Percentiles rank a stretch among this genome's conserved stretches.
Evolutionary conservation across 2,329 filamentous ascomycete genomes (phyloP).

Genomic region (Sarocladiaceae sp.): DNA sequence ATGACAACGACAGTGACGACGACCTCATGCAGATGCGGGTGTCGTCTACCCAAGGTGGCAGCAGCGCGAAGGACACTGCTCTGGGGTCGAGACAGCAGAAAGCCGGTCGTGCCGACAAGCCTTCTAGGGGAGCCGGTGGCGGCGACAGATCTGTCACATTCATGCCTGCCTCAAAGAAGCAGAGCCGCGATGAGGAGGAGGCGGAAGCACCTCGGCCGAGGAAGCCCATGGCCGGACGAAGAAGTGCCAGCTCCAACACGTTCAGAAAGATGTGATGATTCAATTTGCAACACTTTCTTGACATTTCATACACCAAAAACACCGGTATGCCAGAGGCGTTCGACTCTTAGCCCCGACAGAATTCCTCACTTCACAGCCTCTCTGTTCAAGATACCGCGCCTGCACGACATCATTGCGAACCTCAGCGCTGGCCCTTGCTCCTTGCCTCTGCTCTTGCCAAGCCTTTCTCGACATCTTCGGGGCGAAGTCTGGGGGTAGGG

Average conservation of each 20-base stretch:
- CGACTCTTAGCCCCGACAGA: neutral
- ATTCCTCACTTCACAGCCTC: neutral
- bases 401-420: neutral
- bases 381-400: neutral
- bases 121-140: conserved; percentile 41
- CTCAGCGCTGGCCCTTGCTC: conserved; percentile 20
- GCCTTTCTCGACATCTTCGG: conserved; percentile 55
- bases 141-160: conserved; percentile 69
- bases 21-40: conserved; percentile 49
- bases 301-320: conserved; percentile 17
- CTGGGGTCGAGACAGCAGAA: conserved; percentile 51
- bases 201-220: conserved; percentile 21
- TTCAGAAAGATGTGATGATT: conserved; percentile 56
- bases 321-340: neutral
- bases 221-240: conserved; percentile 38
- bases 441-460: conserved; percentile 31
- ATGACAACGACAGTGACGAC: conserved; percentile 26
- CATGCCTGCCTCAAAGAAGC: conserved; percentile 52
- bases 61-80: conserved; percentile 47
- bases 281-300: conserved; percentile 15
- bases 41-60: conserved; percentile 59
- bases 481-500: conserved; percentile 48
- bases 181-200: conserved; percentile 33
- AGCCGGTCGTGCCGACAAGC: conserved; percentile 38
- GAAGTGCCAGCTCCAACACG: conserved; percentile 71